Percentiles rank a stretch among this genome's conserved stretches.
These are phyloP conservation scores for Phytophthora sojae DNA, from an alignment of 352 stramenopile genomes.

Conservation along the genomic window DNA sequence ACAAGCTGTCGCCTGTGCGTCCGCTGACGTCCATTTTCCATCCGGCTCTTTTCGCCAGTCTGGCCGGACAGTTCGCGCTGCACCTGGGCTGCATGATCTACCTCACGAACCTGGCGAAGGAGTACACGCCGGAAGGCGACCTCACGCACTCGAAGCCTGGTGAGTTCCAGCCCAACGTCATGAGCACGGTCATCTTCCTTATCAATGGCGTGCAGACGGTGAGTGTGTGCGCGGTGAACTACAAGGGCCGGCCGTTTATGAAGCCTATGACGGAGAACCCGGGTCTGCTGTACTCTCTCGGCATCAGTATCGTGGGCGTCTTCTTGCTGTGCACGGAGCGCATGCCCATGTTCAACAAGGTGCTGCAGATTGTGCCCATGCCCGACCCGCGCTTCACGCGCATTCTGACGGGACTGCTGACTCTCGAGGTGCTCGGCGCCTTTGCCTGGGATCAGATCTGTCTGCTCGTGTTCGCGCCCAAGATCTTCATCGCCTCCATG, in stretches of 20 bases:
- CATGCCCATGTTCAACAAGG: conserved; percentile 93
- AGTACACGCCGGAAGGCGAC: conserved; percentile 89
- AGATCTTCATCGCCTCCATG: conserved; percentile 88
- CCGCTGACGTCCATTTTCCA: conserved; percentile 97
- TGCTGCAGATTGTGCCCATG: conserved; percentile 93
- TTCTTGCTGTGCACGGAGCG: conserved; percentile 94
- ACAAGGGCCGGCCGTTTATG: conserved; percentile 98
- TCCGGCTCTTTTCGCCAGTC: conserved; percentile 92
- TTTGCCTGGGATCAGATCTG: conserved; percentile 90
- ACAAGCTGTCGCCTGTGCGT: conserved; percentile 92
- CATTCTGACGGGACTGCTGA: conserved; percentile 80
- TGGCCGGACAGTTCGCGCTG: conserved; percentile 95
- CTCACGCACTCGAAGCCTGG: conserved; percentile 79
- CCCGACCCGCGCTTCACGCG: conserved; percentile 87
- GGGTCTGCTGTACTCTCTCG: conserved; percentile 93
- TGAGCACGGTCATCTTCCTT: conserved; percentile 99
- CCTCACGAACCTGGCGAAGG: conserved; percentile 91
- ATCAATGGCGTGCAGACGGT: conserved; percentile 94
- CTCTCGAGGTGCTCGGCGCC: conserved; percentile 85
- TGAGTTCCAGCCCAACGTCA: conserved; percentile 97
- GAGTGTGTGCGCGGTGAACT: conserved; percentile 99
- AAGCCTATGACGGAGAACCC: conserved; percentile 97
- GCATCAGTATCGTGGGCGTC: conserved; percentile 85
- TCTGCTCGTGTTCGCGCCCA: conserved; percentile 84
- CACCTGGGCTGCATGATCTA: conserved; percentile 96